Evolutionary conservation across 106 monocot genomes (phyloP), one percentile per base, ranked within the genome.

Genomic region (Vanilla planifolia): DNA sequence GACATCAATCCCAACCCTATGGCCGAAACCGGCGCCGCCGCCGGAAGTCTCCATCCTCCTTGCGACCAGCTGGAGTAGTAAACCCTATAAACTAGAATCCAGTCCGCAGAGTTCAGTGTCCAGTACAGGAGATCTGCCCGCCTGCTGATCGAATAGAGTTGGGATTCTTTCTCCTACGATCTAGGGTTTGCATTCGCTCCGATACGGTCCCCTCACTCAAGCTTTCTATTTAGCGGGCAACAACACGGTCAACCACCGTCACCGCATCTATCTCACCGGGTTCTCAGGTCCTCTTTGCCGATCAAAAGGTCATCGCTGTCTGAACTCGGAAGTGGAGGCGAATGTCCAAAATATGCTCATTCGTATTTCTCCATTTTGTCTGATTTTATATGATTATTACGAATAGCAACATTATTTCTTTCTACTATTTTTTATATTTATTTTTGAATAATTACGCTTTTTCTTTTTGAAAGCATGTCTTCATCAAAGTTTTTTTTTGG

Each of bases 181-280:
- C 59, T 51, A 74, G 52, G 61, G 57, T 74, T 74, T 71, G 75
- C 75, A 80, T 75, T 75, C 66, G 71, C 46, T 33, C 27, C n/a
- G 15, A 17, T 36, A 45, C 26, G 22, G 46, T 43, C 35, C 39
- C 57, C 0, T 3, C 55, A 32, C 19, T 55, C 63, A 3, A 1
- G 29, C 30, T 53, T 30, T 1, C 13, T 14, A 53, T 6, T 16
- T 16, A n/a, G n/a, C n/a, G n/a, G n/a, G 29, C 22, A 22, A 53
- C 9, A 29, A 2, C 24, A 26, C 26, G 13, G 26, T 28, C 21
- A 48, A 27, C 11, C 39, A 40, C 39, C 39, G 6, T 6, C 39
- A 30, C 53, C 24, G 53, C 30, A 27, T 14, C 53, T 16, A 16
- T 53, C 15, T 30, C 53, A 22, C 53, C 53, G 53, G 53, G 53